Conservation (phyloP, 129 eudicot species). For the Daucus carota region DNA sequence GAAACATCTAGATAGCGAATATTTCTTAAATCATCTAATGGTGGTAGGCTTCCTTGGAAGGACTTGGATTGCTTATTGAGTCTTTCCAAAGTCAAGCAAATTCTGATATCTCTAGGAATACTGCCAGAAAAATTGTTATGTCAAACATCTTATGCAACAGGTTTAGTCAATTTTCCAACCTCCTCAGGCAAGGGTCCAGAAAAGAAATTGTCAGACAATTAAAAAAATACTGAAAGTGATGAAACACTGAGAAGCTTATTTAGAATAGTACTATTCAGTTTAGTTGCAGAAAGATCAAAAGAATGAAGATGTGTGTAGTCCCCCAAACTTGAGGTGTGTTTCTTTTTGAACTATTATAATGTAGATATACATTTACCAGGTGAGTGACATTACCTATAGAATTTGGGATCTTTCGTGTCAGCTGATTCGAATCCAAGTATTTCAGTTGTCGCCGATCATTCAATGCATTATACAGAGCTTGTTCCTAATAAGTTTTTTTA, state of each 20-base stretch:
- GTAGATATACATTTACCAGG: not conserved
- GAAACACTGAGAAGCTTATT: not conserved
- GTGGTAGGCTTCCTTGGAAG: slow-evolving; percentile 15
- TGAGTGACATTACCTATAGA: slow-evolving; percentile 17
- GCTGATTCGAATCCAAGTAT: slow-evolving; percentile 9
- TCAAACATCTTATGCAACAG: not conserved
- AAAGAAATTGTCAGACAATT: slow-evolving; percentile 13
- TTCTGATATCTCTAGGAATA: slow-evolving; percentile 11
- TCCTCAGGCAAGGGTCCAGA: slow-evolving; percentile 16
- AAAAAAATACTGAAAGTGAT: not conserved
- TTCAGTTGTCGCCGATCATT: too few species aligned
- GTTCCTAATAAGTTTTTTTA: too few species aligned
- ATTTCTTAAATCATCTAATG: not conserved
- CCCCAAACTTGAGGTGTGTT: slow-evolving; percentile 14
- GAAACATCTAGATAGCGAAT: slow-evolving; percentile 12
- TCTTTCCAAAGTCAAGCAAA: not conserved
- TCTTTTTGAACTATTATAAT: slow-evolving; percentile 12
- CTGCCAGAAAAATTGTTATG: slow-evolving; percentile 16
- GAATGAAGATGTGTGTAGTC: not conserved
- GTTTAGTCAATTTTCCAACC: not conserved
- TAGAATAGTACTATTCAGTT: not conserved
- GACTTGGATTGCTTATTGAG: slow-evolving; percentile 3
- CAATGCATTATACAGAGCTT: too few species aligned
- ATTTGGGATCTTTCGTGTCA: slow-evolving; percentile 18
- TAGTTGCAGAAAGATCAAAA: not conserved